phyloP scores from a whole-genome alignment of 2,329 filamentous ascomycete species.

The Exophiala aquamarina region DNA sequence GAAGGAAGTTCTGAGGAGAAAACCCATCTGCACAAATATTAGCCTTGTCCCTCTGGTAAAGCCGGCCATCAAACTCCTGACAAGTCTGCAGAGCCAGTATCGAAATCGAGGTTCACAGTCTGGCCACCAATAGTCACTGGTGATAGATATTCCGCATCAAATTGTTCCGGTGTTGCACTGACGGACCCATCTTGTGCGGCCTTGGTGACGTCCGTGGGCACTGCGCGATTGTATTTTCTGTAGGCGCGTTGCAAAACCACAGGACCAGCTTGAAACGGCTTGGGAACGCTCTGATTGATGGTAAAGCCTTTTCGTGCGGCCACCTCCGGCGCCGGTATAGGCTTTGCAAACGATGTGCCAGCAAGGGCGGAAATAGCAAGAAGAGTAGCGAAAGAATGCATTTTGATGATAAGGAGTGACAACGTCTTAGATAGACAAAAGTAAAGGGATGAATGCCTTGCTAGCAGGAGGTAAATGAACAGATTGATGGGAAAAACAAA shows the following conservation, averaged over 20 bases:
- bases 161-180: constrained; percentile 45
- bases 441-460: constrained; percentile 7
- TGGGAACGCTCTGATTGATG: constrained; percentile 22
- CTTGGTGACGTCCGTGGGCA: constrained; percentile 20
- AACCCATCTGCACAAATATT: constrained; percentile 68
- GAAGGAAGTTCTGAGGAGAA: constrained; percentile 60
- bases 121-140: constrained; percentile 65
- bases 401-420: constrained; percentile 4
- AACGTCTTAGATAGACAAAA: not conserved
- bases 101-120: constrained; percentile 66
- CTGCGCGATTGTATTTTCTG: constrained; percentile 24
- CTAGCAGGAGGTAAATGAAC: constrained; percentile 6
- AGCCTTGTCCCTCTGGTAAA: too few species aligned
- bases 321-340: constrained; percentile 12
- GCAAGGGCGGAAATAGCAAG: constrained; percentile 21
- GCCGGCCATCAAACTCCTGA: constrained; percentile 35
- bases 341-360: constrained; percentile 17
- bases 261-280: constrained; percentile 24
- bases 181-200: constrained; percentile 24
- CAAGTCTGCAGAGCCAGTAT: constrained; percentile 70
- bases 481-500: constrained; percentile 9
- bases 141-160: constrained; percentile 60
- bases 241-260: constrained; percentile 23
- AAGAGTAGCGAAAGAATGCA: constrained; percentile 23
- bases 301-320: constrained; percentile 24